Evolutionary conservation across 2,329 filamentous ascomycete genomes (phyloP).

Genomic region (Diaporthe helianthi): DNA sequence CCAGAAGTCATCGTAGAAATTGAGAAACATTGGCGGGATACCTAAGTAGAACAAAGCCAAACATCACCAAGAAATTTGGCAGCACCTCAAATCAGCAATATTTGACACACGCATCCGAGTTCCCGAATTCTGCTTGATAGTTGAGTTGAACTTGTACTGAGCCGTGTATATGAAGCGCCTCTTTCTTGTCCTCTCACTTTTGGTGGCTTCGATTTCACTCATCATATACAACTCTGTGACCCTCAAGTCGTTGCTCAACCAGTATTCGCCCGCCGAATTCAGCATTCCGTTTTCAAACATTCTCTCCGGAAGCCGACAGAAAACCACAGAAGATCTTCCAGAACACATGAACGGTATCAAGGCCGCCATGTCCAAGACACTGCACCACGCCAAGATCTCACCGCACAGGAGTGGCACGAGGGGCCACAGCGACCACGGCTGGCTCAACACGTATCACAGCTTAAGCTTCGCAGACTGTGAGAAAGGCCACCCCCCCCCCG

Average conservation of each 20-base stretch:
- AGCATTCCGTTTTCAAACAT: background rate
- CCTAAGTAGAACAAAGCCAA: conserved; percentile 9
- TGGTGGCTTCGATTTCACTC: conserved; percentile 42
- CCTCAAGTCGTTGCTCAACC: conserved; percentile 35
- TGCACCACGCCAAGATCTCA: conserved; percentile 74
- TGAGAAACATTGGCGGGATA: background rate
- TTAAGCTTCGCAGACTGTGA: conserved; percentile 79
- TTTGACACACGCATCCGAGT: background rate
- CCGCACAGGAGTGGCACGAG: conserved; percentile 75
- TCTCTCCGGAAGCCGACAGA: background rate
- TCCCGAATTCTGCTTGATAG: conserved; percentile 29
- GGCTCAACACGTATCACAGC: conserved; percentile 87
- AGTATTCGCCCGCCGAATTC: conserved; percentile 17
- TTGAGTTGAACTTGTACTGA: too few relatives aligned
- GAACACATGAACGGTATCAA: conserved; percentile 47
- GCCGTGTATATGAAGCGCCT: conserved; percentile 45
- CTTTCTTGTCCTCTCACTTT: conserved; percentile 38
- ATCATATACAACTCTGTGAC: conserved; percentile 40
- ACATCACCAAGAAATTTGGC: conserved; percentile 33
- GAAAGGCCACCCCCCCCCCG: too few relatives aligned
- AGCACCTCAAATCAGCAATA: conserved; percentile 28
- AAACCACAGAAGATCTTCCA: background rate
- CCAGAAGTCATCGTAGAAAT: background rate
- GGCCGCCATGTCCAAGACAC: conserved; percentile 66
- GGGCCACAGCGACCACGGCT: conserved; percentile 83